Base-by-base conservation (phyloP, 1,139 yeast species). In the Protomyces inouyei region DNA sequence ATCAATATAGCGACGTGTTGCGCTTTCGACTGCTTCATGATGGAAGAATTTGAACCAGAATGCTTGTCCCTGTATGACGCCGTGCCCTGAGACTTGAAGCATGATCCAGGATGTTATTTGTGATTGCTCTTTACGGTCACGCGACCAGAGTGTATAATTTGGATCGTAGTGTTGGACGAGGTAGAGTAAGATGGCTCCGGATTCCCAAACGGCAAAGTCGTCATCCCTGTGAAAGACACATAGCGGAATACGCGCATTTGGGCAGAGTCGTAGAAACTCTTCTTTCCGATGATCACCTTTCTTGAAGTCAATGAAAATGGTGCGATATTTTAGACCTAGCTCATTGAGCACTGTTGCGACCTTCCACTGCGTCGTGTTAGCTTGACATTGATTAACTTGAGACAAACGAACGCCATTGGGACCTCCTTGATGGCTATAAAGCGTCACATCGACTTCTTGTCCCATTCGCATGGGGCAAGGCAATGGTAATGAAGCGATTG, bases 271-370 rank as follows among this genome's bases (percentile, higher is more conserved):
- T 64, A 82, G 72, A 70, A 78, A 85, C 84, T 85, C 82, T 1
- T 77, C 80, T 67, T 79, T 77, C 71, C 85, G 84, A 40, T 69
- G 71, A 52, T 68, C 71, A 32, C 61, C 69, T 53, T 65, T 66
- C 32, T 68, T 69, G 75, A 92, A 91, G 76, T 92, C 98, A 67
- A 93, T 80, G 72, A 90, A 87, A 67, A 92, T 85, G 6, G 97
- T 91, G 71, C 85, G 85, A 77, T 87, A 92, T 52, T 83, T 77
- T 51, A 88, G 82, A 66, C 88, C 87, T 69, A 93, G 81, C 75
- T 92, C 98, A 63, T 92, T 84, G 67, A 93, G 79, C 53, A 91
- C 87, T 60, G 91, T 91, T 23, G 98, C 97, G 23, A 93, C 96
- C 75, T 92, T 92, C 80, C 91, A 92, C 54, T 25, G 6, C 16